Percentiles rank a stretch among this genome's conserved stretches.
These are phyloP conservation scores for Colletotrichum spinosum DNA, from an alignment of 2,329 filamentous ascomycete species.

Conservation along the genomic window DNA sequence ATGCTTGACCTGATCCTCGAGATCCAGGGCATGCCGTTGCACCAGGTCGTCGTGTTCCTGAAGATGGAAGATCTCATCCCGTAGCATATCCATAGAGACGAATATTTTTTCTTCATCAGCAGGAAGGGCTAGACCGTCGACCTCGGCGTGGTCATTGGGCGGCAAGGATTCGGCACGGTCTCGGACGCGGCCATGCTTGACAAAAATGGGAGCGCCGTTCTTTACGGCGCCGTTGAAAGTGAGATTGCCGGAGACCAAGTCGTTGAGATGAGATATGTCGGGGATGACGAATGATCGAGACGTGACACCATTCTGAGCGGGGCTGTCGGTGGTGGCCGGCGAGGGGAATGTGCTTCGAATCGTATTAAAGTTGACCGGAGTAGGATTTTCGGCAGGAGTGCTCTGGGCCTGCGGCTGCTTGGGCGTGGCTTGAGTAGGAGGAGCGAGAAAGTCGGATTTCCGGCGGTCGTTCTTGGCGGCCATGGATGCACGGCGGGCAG, in stretches of 20 bases:
- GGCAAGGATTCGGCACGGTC: constrained; percentile 52
- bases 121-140: constrained; percentile 63
- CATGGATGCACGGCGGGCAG: constrained; percentile 26
- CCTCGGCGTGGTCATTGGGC: constrained; percentile 56
- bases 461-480: constrained; percentile 26
- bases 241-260: constrained; percentile 67
- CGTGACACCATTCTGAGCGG: constrained; percentile 53
- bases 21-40: constrained; percentile 64
- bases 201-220: constrained; percentile 67
- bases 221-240: constrained; percentile 62
- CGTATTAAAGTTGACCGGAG: constrained; percentile 37
- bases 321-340: constrained; percentile 48
- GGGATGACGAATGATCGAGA: constrained; percentile 66
- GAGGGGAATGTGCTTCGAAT: constrained; percentile 43
- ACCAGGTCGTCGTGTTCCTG: constrained; percentile 68
- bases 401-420: constrained; percentile 28
- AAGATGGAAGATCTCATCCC: constrained; percentile 66
- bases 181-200: constrained; percentile 64
- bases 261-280: constrained; percentile 65
- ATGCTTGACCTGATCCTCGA: constrained; percentile 63
- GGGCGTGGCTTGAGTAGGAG: constrained; percentile 27
- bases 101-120: constrained; percentile 69
- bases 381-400: constrained; percentile 18
- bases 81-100: constrained; percentile 72
- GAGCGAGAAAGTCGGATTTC: constrained; percentile 32